Percentiles rank a stretch among this genome's conserved stretches.
phyloP scores from a whole-genome alignment of 2,329 filamentous ascomycete species.

The Biscogniauxia sp. region DNA sequence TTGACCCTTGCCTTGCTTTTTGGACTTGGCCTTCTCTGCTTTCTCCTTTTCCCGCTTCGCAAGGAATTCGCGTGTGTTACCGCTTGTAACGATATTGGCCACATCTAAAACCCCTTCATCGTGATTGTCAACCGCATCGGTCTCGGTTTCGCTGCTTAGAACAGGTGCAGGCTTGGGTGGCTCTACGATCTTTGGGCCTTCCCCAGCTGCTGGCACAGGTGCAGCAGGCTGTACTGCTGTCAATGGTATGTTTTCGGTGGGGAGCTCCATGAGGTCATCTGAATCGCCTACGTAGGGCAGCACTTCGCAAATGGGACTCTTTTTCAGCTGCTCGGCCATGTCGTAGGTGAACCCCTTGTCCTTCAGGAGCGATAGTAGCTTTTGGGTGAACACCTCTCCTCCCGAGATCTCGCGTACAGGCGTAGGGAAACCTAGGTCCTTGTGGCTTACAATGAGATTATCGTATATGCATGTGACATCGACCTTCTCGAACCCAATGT shows the following conservation, averaged over 20 bases:
- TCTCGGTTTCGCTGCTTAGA: constrained; percentile 36
- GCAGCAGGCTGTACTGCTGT: constrained; percentile 22
- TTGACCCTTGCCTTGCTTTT: constrained; percentile 60
- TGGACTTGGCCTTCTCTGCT: constrained; percentile 59
- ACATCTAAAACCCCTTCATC: constrained; percentile 79
- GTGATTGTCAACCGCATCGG: constrained; percentile 35
- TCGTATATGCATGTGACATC: constrained; percentile 90
- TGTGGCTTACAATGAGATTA: constrained; percentile 69
- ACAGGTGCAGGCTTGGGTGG: constrained; percentile 25
- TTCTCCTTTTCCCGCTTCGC: constrained; percentile 83
- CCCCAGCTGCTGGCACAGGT: constrained; percentile 29
- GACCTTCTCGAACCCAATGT: constrained; percentile 89
- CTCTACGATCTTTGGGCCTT: constrained; percentile 35
- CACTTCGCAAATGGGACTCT: constrained; percentile 64
- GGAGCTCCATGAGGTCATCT: constrained; percentile 48
- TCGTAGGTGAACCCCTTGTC: constrained; percentile 58
- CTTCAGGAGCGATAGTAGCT: constrained; percentile 65
- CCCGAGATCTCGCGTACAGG: constrained; percentile 59
- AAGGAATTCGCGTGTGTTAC: constrained; percentile 77
- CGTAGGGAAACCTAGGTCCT: constrained; percentile 55
- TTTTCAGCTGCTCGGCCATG: constrained; percentile 70
- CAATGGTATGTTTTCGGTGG: constrained; percentile 39
- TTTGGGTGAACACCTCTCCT: constrained; percentile 81
- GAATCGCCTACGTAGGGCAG: constrained; percentile 52
- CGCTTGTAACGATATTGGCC: constrained; percentile 78